Percentiles rank a stretch among this genome's conserved stretches.
phyloP scores from a whole-genome alignment of 148 eudicot species.

The Simmondsia chinensis region DNA sequence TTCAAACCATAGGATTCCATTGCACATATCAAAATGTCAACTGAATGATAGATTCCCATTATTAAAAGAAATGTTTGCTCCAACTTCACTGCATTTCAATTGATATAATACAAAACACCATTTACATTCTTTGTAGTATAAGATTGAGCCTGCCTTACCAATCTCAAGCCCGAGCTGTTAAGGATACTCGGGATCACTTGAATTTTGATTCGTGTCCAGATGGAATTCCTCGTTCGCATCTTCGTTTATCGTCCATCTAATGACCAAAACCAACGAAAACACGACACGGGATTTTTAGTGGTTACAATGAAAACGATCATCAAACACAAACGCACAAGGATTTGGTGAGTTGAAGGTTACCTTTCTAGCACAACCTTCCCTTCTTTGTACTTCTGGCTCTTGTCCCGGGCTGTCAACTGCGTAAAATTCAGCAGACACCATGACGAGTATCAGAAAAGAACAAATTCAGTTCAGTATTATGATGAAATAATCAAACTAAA shows the following conservation, averaged over 20 bases:
- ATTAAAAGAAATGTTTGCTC: background rate
- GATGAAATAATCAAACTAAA: no score
- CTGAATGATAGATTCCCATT: background rate
- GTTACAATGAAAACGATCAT: background rate
- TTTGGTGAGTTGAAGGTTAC: slow-evolving; percentile 4
- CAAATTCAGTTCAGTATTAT: no score
- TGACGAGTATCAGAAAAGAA: background rate
- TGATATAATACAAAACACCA: background rate
- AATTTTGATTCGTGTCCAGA: slow-evolving; percentile 18
- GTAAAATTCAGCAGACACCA: background rate
- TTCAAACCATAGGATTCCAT: no score
- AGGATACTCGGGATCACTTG: slow-evolving; percentile 28
- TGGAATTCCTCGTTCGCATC: slow-evolving; percentile 21
- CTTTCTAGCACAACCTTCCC: slow-evolving; percentile 67
- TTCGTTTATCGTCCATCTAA: slow-evolving; percentile 36
- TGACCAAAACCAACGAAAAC: background rate
- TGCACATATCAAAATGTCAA: no score
- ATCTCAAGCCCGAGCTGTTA: slow-evolving; percentile 1
- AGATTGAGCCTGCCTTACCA: background rate
- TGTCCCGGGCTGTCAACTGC: slow-evolving; percentile 35
- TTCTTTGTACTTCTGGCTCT: slow-evolving; percentile 41
- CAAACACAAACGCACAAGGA: no score
- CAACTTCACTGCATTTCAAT: background rate
- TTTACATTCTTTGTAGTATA: no score
- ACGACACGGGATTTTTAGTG: background rate